Evolutionary conservation across 176 grass and related monocot species (phyloP), one percentile per base, ranked within the genome.

Genomic region (Areca catechu): DNA sequence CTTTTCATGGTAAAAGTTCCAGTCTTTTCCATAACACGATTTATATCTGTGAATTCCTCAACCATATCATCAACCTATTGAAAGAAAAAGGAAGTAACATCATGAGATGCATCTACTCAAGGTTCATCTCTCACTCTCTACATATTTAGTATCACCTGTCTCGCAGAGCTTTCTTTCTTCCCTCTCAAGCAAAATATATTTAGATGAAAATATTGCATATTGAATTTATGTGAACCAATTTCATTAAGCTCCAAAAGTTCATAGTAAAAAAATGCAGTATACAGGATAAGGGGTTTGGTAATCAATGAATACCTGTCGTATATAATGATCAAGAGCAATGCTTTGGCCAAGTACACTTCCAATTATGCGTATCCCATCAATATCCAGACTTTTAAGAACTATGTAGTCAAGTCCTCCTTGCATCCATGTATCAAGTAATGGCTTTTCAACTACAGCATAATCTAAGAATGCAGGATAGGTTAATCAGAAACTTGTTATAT

Each of bases 31-130:
- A 95, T 95, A 47, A 77, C 73, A 58, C 89, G 81, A 77, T 95
- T 95, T 59, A 95, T 95, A 60, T 95, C 89, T 74, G 85, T 95
- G 63, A 95, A 89, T 75, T 95, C 85, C 71, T 95, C 82, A 70
- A 89, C 89, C 85, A 95, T 95, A 77, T 95, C 85, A 95, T 95
- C 89, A 7, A 95, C 85, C 89, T 95, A 76, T 22, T 10, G 1
- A 37, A 37, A 37, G 24, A 74, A 76, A 71, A 58, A 16, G 52
- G 34, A 34, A 67, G 43, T 10, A 7, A 49, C 20, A 54, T 57
- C 30, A 37, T 37, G 7, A 37, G 7, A 37, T 37, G 30, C 9
- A 37, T 10, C 12, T 37, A 37, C 30, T 37, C 30, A 37, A 37
- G 30, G 30, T 37, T 2, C 30, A 37, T 37, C 30, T 37, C 30